Base-by-base conservation (phyloP, 352 stramenopile genomes). In the Globisporangium polare region DNA sequence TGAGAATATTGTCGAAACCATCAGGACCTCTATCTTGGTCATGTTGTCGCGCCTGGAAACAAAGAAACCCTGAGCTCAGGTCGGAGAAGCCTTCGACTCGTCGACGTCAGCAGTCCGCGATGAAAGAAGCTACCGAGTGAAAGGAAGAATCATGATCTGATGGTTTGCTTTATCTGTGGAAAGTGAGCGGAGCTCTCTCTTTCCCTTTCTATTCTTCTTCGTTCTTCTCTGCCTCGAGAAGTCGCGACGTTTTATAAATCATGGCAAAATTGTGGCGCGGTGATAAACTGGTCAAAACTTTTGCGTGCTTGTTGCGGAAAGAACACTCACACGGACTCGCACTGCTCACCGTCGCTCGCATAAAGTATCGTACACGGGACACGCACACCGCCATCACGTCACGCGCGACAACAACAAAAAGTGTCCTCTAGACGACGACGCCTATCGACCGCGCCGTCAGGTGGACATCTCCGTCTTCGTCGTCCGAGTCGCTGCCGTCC, bases 381-480 rank as follows among this genome's bases (percentile, higher is more conserved):
- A n/a, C n/a, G n/a, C n/a, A 24, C 22, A 15, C 26, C 42, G n/a
- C 18, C 22, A 31, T 29, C 43, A 27, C 12, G 33, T 39, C 1
- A 39, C 33, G 33, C 33, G 33, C 33, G 33, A 39, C 33, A 39
- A 39, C 43, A 29, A 15, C 17, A 35, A 35, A 17, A 35, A 18
- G 13, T 33, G 24, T 22, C 24, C 51, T 12, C 52, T 63, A 60
- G 24, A 60, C 54, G 26, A 60, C 54, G 22, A 60, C 54, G 8
- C 54, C 54, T 2, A 22, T 43, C 8, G 54, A 51, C 6, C 13
- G 54, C 17, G 37, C 42, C 22, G 22, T 24, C 17, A 37, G 24
- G 8, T 51, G 54, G 13, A 52, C 26, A 10, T 47, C 20, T 2
- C 8, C 26, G 22, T 60, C 37, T 3, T 49, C 27, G 53, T 31